Evolutionary conservation across 139 green algal genomes (phyloP), one percentile per base, ranked within the genome.

Genomic region (Eudorina sp.): DNA sequence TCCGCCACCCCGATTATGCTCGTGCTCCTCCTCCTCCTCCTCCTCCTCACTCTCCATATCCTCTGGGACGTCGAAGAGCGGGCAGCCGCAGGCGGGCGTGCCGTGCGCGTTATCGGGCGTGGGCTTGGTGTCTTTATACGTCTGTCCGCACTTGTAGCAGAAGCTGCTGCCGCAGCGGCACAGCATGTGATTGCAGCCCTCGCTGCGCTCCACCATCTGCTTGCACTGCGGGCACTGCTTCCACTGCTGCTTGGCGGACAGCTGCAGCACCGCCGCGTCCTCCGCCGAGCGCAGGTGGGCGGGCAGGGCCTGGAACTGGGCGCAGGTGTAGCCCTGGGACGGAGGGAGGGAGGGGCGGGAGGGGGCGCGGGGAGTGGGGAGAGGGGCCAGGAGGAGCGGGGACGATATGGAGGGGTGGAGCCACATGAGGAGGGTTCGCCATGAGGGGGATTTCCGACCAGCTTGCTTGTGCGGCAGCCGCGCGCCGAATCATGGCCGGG

Each of bases 171-270:
- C 89, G 60, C 92, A 95, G 48, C 68, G 88, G 90, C 92, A 95
- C 23, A 21, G 27, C 88, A 95, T 90, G 73, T 94, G 86, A 68
- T 91, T 94, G 91, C 92, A 94, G 77, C 93, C 93, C 66, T 93
- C 88, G 4, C 14, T 91, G 14, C 91, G 91, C 76, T 94, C 90
- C 31, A 95, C 91, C 48, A 93, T 72, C 31, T 73, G 41, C 11
- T 89, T 58, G 36, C 93, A 95, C 19, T 51, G 46, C 0, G 92
- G 93, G 88, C 93, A 95, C 2, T 88, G 79, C 90, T 90, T 89
- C 90, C 92, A 93, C 27, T 69, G 29, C 40, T 90, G 34, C 43
- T 68, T 23, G 40, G 46, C 53, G 2, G 88, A 87, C 34, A 94
- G 76, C 16, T 66, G 77, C 40, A 94, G 88, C 86, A 94, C 73